These are phyloP conservation scores for Verticillium tricorpus DNA, from an alignment of 2,329 filamentous ascomycete genomes.

Conservation along the genomic window DNA sequence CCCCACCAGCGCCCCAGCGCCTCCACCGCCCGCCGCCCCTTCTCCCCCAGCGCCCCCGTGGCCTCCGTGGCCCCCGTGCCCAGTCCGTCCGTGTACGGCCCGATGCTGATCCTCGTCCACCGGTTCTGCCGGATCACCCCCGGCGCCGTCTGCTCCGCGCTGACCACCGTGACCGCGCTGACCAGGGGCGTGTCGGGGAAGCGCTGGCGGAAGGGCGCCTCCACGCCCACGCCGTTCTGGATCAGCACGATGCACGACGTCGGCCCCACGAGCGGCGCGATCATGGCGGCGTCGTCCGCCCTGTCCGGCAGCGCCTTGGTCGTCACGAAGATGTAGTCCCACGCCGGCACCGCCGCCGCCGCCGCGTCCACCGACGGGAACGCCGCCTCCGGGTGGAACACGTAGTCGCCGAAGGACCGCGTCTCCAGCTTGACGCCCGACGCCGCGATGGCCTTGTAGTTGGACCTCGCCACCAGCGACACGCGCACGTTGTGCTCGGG, in stretches of 20 bases:
- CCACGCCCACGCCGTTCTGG: constrained; percentile 68
- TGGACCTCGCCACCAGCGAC: constrained; percentile 69
- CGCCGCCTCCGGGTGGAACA: constrained; percentile 56
- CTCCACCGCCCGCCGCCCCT: constrained; percentile 37
- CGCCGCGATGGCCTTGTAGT: constrained; percentile 59
- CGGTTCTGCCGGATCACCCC: constrained; percentile 66
- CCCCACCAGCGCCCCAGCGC: constrained; percentile 51
- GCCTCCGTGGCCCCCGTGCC: constrained; percentile 24
- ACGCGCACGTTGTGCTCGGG: constrained; percentile 49
- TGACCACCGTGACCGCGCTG: constrained; percentile 65
- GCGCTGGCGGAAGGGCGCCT: constrained; percentile 58
- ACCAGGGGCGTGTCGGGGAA: constrained; percentile 59
- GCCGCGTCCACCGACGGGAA: constrained; percentile 59
- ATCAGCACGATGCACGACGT: constrained; percentile 60
- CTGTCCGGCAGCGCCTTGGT: constrained; percentile 66
- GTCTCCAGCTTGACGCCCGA: constrained; percentile 62
- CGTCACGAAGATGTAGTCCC: constrained; percentile 64
- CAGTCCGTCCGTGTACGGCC: constrained; percentile 55
- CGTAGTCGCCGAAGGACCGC: constrained; percentile 63
- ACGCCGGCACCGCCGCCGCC: constrained; percentile 20
- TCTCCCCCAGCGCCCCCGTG: constrained; percentile 16
- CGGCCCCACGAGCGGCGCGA: constrained; percentile 54
- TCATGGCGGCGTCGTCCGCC: constrained; percentile 55
- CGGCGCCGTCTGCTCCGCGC: constrained; percentile 59
- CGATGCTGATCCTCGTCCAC: constrained; percentile 69